Evolutionary conservation across 2,329 filamentous ascomycete genomes (phyloP).

Genomic region (Beauveria sp.): DNA sequence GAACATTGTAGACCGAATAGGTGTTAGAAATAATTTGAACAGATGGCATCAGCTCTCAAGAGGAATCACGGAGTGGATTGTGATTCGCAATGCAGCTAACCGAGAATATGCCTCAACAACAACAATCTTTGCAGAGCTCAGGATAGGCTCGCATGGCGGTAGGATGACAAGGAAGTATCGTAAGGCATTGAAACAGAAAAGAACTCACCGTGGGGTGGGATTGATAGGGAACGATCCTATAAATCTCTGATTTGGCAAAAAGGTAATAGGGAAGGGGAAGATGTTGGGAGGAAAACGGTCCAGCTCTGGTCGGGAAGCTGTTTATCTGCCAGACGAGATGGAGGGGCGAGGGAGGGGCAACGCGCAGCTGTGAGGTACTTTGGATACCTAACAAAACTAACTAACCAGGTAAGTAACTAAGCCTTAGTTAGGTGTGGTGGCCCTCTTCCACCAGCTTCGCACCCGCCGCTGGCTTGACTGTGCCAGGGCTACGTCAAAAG

Average conservation of each 20-base stretch:
- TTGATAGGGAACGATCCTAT: background rate
- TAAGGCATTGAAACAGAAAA: background rate
- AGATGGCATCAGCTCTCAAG: background rate
- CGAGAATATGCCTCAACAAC: slow-evolving; percentile 18
- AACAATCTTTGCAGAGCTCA: background rate
- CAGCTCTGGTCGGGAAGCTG: slow-evolving; percentile 6
- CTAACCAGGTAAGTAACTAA: no score
- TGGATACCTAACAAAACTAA: no score
- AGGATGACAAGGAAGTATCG: background rate
- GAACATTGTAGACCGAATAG: background rate
- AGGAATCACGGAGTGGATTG: background rate
- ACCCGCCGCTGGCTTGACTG: background rate
- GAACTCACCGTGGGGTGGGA: background rate
- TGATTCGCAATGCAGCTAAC: background rate
- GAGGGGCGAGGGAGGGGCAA: slow-evolving; percentile 11
- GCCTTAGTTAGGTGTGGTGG: no score
- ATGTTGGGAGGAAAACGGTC: slow-evolving; percentile 11
- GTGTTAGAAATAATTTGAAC: background rate
- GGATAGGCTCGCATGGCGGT: background rate
- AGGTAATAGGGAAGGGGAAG: background rate
- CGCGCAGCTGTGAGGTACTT: background rate
- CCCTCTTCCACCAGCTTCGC: background rate
- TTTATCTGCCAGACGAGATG: slow-evolving; percentile 2
- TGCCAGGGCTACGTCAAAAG: background rate
- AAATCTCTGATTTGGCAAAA: background rate